These are phyloP conservation scores for Aspergillus eucalypticola DNA, from an alignment of 2,329 filamentous ascomycete genomes.

Conservation along the genomic window DNA sequence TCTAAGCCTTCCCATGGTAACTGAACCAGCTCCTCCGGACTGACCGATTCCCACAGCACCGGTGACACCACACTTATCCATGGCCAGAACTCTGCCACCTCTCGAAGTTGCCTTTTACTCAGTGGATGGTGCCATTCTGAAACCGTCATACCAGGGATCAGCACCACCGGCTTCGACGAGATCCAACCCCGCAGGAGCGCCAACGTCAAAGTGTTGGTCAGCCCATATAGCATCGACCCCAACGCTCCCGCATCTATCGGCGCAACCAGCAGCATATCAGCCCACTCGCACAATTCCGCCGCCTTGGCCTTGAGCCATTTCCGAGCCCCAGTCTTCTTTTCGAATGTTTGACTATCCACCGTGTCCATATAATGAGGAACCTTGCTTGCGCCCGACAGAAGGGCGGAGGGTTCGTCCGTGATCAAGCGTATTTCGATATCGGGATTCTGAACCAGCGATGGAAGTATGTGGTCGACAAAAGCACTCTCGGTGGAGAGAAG, in stretches of 20 bases:
- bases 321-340: slow-evolving; percentile 40
- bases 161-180: slow-evolving; percentile 76
- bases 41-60: slow-evolving; percentile 77
- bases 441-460: slow-evolving; percentile 40
- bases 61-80: slow-evolving; percentile 83
- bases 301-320: slow-evolving; percentile 46
- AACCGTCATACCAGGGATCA: slow-evolving; percentile 86
- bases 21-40: slow-evolving; percentile 50
- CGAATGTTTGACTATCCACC: slow-evolving; percentile 41
- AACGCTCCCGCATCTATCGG: slow-evolving; percentile 83
- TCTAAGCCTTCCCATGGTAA: slow-evolving; percentile 53
- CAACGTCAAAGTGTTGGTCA: slow-evolving; percentile 77
- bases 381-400: slow-evolving; percentile 40
- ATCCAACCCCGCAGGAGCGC: slow-evolving; percentile 86
- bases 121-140: slow-evolving; percentile 89
- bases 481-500: slow-evolving; percentile 38
- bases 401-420: slow-evolving; percentile 40
- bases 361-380: slow-evolving; percentile 44
- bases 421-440: slow-evolving; percentile 45
- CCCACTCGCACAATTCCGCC: slow-evolving; percentile 76
- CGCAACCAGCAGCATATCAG: slow-evolving; percentile 79
- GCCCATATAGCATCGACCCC: slow-evolving; percentile 82
- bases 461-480: slow-evolving; percentile 42
- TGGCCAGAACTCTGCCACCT: slow-evolving; percentile 79
- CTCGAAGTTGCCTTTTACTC: slow-evolving; percentile 82